phyloP scores from a whole-genome alignment of 2,329 filamentous ascomycete species.

The Curvularia sp. region DNA sequence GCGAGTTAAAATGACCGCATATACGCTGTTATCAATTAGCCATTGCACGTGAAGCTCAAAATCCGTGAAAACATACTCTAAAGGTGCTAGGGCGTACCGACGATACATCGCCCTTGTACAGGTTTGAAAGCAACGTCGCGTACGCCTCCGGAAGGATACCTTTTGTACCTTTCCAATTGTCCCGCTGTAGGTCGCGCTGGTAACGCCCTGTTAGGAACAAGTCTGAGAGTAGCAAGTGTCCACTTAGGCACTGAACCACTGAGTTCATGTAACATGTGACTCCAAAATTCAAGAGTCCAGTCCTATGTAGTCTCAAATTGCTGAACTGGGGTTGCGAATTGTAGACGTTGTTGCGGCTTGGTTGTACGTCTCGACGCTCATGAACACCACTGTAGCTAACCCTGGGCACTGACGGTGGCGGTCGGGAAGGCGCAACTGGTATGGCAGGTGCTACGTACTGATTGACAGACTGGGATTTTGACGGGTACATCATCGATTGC shows the following conservation, averaged over 20 bases:
- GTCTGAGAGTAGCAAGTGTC: constrained; percentile 68
- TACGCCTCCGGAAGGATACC: constrained; percentile 68
- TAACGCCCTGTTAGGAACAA: constrained; percentile 71
- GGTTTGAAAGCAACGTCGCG: constrained; percentile 65
- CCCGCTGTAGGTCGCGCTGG: constrained; percentile 63
- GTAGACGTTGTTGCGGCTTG: constrained; percentile 51
- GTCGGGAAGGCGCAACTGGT: constrained; percentile 66
- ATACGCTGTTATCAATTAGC: constrained; percentile 56
- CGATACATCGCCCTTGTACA: constrained; percentile 66
- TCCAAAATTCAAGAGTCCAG: constrained; percentile 80
- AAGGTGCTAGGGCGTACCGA: constrained; percentile 57
- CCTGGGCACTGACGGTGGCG: constrained; percentile 62
- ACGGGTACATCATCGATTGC: constrained; percentile 62
- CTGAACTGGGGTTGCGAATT: constrained; percentile 55
- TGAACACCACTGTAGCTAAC: constrained; percentile 83
- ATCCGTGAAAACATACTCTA: constrained; percentile 40
- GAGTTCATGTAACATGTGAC: constrained; percentile 93
- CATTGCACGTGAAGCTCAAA: too few species aligned
- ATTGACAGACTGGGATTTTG: constrained; percentile 49
- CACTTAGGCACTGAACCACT: constrained; percentile 82
- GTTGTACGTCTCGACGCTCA: constrained; percentile 58
- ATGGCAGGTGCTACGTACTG: constrained; percentile 61
- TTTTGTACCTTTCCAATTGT: constrained; percentile 70
- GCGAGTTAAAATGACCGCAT: constrained; percentile 67
- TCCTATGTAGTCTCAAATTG: constrained; percentile 62